A percentile compares a stretch with the other conserved stretches of the same genome.
Conservation (phyloP, 345 rosid species). For the Odontarrhena argentea region DNA sequence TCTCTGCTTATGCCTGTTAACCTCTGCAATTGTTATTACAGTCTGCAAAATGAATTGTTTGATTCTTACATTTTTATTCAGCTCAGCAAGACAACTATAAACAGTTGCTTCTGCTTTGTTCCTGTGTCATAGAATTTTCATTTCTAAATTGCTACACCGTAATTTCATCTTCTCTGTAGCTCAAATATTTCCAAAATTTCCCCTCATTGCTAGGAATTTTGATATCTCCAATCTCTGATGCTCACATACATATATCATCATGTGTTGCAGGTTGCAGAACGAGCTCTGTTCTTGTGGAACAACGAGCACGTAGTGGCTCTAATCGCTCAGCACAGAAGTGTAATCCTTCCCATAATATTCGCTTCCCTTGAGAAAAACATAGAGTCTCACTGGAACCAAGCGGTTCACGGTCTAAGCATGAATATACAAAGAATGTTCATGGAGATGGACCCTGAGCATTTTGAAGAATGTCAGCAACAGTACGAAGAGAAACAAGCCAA, state of each 20-base stretch:
- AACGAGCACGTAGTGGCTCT: conserved; percentile 80
- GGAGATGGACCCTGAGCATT: conserved; percentile 81
- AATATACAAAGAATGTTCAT: conserved; percentile 81
- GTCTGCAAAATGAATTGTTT: not conserved
- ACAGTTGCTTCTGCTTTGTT: not conserved
- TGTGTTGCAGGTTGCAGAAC: conserved; percentile 78
- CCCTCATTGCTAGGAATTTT: not conserved
- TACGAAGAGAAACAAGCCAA: conserved; percentile 63
- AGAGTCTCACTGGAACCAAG: conserved; percentile 79
- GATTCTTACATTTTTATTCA: conserved; percentile 7
- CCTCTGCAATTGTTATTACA: not conserved
- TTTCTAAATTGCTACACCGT: not conserved
- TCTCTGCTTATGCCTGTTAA: not conserved
- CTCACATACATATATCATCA: conserved; percentile 3
- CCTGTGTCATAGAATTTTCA: not conserved
- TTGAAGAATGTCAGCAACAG: conserved; percentile 73
- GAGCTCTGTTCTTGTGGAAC: conserved; percentile 91
- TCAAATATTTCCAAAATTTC: not conserved
- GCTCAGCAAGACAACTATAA: conserved; percentile 4
- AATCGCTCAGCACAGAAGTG: conserved; percentile 70
- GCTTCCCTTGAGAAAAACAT: conserved; percentile 80
- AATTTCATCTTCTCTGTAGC: conserved; percentile 2
- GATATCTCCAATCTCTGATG: not conserved
- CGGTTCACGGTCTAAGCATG: conserved; percentile 77
- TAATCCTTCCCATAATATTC: conserved; percentile 70